Evolutionary conservation across 208 protist genomes (phyloP), one percentile per base, ranked within the genome.

Genomic region (Acanthamoeba culbertsoni): DNA sequence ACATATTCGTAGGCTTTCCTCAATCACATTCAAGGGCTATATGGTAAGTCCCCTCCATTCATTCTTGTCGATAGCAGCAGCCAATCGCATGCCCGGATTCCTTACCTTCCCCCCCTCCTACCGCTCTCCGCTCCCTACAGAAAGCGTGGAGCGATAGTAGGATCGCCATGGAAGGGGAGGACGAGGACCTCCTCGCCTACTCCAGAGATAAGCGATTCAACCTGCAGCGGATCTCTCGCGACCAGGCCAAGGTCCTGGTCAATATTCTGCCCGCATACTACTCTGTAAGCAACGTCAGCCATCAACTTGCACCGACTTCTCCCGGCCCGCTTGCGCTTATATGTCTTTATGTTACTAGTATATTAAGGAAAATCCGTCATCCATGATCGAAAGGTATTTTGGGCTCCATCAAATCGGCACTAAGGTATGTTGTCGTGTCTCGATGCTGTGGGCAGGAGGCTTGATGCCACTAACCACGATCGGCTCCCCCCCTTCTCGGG

Each of bases 141-240:
- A 79, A 79, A 79, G 68, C 68, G 68, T 79, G 68, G 68, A 79
- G 68, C 68, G 68, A 79, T 23, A 79, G 68, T n/a, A 33, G 68
- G 4, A 79, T 79, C 42, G 23, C 37, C 20, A 51, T 35, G 68
- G 37, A 79, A 20, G 37, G 48, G 20, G 68, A 79, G 28, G 63
- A 40, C 23, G 23, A 79, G 14, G 37, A 79, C 8, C 40, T 79
- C 14, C 12, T 79, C 37, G 31, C 37, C 68, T 79, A 79, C 37
- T 79, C 68, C 37, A 23, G 7, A 8, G 68, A 79, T n/a, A 14
- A 20, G 7, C 33, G 42, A 26, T 79, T 79, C 42, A 1, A 51
- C 18, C 16, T 79, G 68, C 68, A n/a, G 1, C 68, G 68, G 23
- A 35, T 79, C 2, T 43, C 68, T 18, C 10, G 37, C 1, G 68